Conservation (phyloP, 73 alveolate species). For the Paramecium tetraurelia region DNA sequence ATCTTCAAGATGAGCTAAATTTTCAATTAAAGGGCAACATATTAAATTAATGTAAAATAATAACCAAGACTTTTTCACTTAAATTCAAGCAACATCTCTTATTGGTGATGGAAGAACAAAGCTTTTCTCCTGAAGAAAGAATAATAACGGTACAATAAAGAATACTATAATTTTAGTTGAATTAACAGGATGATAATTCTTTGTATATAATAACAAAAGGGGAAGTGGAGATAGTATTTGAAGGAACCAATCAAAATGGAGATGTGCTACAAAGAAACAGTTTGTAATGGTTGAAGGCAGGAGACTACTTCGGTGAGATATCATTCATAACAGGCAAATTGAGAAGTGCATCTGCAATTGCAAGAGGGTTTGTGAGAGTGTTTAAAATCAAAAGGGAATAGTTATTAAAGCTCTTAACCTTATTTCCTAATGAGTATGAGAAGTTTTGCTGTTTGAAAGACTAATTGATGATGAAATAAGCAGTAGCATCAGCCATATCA, state of each 20-base stretch:
- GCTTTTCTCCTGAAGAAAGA: slow-evolving; percentile 80
- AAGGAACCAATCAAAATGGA: slow-evolving; percentile 56
- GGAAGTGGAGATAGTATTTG: slow-evolving; percentile 69
- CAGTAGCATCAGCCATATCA: neutral
- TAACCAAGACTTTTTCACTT: slow-evolving; percentile 65
- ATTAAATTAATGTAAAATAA: slow-evolving; percentile 65
- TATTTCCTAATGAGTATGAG: slow-evolving; percentile 70
- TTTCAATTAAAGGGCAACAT: slow-evolving; percentile 72
- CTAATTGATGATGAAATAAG: neutral
- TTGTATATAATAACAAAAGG: slow-evolving; percentile 78
- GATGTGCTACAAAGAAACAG: slow-evolving; percentile 42
- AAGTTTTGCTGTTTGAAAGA: slow-evolving; percentile 20
- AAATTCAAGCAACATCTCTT: slow-evolving; percentile 67
- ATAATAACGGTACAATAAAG: slow-evolving; percentile 35
- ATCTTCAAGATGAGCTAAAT: slow-evolving; percentile 67
- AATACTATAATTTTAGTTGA: neutral
- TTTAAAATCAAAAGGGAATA: slow-evolving; percentile 65
- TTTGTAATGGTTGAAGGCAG: slow-evolving; percentile 64
- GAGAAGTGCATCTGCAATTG: slow-evolving; percentile 72
- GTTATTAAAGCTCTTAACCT: slow-evolving; percentile 43
- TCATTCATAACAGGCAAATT: slow-evolving; percentile 80
- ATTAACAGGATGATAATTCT: slow-evolving; percentile 70
- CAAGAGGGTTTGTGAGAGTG: slow-evolving; percentile 75
- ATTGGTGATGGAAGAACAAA: slow-evolving; percentile 60
- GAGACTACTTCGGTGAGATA: slow-evolving; percentile 79